These are phyloP conservation scores for Penicillium paneum DNA, from an alignment of 2,329 filamentous ascomycete species.

Conservation along the genomic window DNA sequence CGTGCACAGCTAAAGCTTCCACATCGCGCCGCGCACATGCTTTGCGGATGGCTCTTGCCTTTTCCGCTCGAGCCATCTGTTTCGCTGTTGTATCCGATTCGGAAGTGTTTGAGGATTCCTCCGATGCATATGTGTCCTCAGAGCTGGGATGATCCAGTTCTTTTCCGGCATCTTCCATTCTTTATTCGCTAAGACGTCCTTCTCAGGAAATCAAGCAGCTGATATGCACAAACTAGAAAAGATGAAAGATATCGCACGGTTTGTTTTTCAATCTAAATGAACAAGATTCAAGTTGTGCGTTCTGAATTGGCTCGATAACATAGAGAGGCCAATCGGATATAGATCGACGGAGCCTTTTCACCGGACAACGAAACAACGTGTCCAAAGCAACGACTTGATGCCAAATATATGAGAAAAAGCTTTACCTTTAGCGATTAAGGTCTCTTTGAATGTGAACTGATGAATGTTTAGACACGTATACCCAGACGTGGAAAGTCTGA, in stretches of 20 bases:
- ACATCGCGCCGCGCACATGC: constrained; percentile 62
- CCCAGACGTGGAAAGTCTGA: neutral
- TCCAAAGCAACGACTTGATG: neutral
- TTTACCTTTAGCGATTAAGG: neutral
- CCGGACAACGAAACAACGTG: neutral
- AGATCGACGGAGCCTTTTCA: neutral
- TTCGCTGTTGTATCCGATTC: neutral
- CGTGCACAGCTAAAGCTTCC: constrained; percentile 55
- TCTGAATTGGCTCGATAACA: neutral
- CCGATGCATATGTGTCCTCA: neutral
- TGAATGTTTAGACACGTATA: constrained; percentile 3
- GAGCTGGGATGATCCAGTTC: constrained; percentile 5
- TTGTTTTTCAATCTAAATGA: neutral
- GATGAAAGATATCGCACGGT: neutral
- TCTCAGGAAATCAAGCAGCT: neutral
- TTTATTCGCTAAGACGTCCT: neutral
- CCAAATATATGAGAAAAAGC: neutral
- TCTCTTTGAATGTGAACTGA: neutral
- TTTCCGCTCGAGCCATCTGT: constrained; percentile 19
- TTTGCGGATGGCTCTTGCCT: constrained; percentile 52
- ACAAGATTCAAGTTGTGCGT: neutral
- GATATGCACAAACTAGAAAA: neutral
- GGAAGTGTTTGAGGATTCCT: neutral
- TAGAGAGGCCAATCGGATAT: neutral
- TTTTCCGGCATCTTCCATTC: neutral